Evolutionary conservation across 2,329 filamentous ascomycete genomes (phyloP), one percentile per base, ranked within the genome.

Genomic region (Ceratocystis cubensis): DNA sequence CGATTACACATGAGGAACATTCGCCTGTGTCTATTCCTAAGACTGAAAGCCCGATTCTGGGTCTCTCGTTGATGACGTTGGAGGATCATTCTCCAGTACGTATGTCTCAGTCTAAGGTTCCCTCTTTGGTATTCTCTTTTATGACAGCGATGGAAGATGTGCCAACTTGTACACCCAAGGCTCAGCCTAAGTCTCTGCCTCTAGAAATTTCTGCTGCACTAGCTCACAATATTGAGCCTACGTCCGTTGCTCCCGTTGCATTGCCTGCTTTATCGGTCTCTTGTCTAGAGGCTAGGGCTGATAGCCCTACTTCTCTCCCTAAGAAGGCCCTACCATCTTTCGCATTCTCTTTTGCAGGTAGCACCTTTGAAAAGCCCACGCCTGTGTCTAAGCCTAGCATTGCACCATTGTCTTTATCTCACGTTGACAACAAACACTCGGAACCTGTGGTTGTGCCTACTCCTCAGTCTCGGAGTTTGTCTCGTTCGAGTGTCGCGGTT

Each of bases 191-290:
- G 45, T 17, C 41, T 13, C 2, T 30, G 33, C 61, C 61, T 57
- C 28, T 63, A 37, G 61, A 10, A 20, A 7, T 63, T 20, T 65
- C 64, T 28, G 8, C 69, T 57, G 73, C 76, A 56, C 66, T 68
- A 4, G 68, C 70, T 15, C 74, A 78, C 68, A 70, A 75, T 25
- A 70, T 76, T 41, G 71, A 75, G 65, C 72, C 72, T 4, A 63
- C 65, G 17, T 50, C 68, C 17, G 69, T 71, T 65, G 70, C 69
- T 37, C 57, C 61, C 3, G 59, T 15, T 8, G 25, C 17, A 5
- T 41, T 48, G 6, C 63, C 66, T 33, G 46, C 30, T 57, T 46
- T 67, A 8, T 59, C 62, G 6, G 10, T 62, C 15, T 62, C 61
- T 7, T 37, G 30, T n/a, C 33, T 62, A 8, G n/a, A 62, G 37